Evolutionary conservation across 2,329 filamentous ascomycete genomes (phyloP).

Genomic region (Cyanodermella asteris): DNA sequence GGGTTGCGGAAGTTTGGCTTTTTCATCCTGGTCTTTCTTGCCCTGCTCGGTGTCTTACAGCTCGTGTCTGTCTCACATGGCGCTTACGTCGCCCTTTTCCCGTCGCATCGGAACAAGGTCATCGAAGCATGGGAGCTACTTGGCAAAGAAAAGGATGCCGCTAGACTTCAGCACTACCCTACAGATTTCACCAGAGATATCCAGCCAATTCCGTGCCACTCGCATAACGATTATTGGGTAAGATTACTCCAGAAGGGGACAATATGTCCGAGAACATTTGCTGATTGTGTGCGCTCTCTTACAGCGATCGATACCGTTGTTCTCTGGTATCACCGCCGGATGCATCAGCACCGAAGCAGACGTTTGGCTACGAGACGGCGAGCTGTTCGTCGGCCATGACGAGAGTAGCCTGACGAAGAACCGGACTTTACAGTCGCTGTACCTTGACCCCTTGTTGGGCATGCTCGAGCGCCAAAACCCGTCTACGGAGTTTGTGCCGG

Average conservation of each 20-base stretch:
- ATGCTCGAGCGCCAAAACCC: slow-evolving; percentile 29
- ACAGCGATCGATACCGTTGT: slow-evolving; percentile 30
- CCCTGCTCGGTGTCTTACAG: too few relatives aligned
- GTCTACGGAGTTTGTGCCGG: slow-evolving; percentile 15
- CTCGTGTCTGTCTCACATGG: too few relatives aligned
- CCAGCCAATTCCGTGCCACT: slow-evolving; percentile 29
- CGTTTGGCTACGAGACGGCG: slow-evolving; percentile 30
- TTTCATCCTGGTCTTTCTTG: too few relatives aligned
- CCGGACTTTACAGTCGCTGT: slow-evolving; percentile 28
- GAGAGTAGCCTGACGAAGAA: slow-evolving; percentile 22
- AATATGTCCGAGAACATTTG: too few relatives aligned
- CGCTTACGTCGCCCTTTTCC: too few relatives aligned
- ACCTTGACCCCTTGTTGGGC: slow-evolving; percentile 28
- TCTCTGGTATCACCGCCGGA: slow-evolving; percentile 31
- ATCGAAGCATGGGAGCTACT: too few relatives aligned
- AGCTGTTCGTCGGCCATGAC: slow-evolving; percentile 34
- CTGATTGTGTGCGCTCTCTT: too few relatives aligned
- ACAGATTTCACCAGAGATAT: slow-evolving; percentile 29
- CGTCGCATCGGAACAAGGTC: too few relatives aligned
- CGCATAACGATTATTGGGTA: slow-evolving; percentile 40
- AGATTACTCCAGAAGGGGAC: too few relatives aligned
- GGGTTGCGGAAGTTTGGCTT: too few relatives aligned
- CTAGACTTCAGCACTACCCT: too few relatives aligned
- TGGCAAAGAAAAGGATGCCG: too few relatives aligned
- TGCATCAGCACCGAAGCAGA: slow-evolving; percentile 36